A percentile compares a stretch with the other conserved stretches of the same genome.
These are phyloP conservation scores for Claviceps pazoutovae DNA, from an alignment of 2,329 filamentous ascomycete species.

Conservation along the genomic window DNA sequence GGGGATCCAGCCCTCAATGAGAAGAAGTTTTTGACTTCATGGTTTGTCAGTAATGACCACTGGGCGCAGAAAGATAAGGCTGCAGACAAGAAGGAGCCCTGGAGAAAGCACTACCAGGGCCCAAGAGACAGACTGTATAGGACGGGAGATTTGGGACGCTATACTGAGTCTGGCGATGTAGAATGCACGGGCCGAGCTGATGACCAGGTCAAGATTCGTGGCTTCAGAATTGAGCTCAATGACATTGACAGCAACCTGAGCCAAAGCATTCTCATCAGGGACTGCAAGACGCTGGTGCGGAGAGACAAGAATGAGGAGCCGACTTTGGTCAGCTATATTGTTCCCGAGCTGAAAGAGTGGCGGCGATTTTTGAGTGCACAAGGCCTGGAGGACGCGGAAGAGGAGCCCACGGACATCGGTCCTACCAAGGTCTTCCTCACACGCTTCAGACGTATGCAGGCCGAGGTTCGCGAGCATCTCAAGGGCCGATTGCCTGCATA, in stretches of 20 bases:
- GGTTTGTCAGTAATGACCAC: constrained; percentile 49
- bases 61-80: constrained; percentile 6
- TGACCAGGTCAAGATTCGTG: constrained; percentile 87
- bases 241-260: constrained; percentile 82
- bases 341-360: constrained; percentile 67
- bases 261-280: constrained; percentile 59
- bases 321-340: constrained; percentile 75
- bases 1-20: constrained; percentile 45
- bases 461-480: constrained; percentile 48
- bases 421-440: constrained; percentile 27
- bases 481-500: constrained; percentile 39
- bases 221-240: constrained; percentile 86
- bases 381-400: constrained; percentile 38
- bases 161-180: constrained; percentile 54
- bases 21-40: constrained; percentile 70
- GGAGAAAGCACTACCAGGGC: constrained; percentile 66
- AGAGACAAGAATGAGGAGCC: constrained; percentile 45
- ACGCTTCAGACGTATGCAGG: constrained; percentile 31
- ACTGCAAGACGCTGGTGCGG: constrained; percentile 70
- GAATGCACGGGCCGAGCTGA: constrained; percentile 72
- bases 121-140: constrained; percentile 77
- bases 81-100: constrained; percentile 44
- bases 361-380: constrained; percentile 46
- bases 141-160: constrained; percentile 74
- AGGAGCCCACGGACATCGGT: constrained; percentile 35